Base-by-base conservation (phyloP, 1,284 basidiomycete species). In the Ganoderma resinaceum region DNA sequence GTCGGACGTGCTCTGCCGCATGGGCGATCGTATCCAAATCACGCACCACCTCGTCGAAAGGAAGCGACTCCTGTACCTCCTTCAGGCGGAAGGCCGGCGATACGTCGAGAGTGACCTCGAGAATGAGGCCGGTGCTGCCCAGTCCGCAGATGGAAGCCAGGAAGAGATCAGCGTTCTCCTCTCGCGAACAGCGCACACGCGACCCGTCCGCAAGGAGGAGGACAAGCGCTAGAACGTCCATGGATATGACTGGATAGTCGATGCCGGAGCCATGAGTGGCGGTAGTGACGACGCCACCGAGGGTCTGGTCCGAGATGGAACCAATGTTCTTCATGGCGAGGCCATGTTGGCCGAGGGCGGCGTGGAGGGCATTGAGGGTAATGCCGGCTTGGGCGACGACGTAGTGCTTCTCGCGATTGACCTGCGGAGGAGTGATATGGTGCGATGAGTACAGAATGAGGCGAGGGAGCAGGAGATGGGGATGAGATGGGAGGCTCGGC, bases 261-360 rank as follows among this genome's bases (percentile, higher is more conserved):
- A 94, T 85, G 40, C 98, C 97, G 2, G 94, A 92, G 62, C 97
- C 97, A 82, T 99, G 97, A 0, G 97, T 97, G 3, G 96, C 96
- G 55, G 98, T 99, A 12, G 96, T 93, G 76, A 99, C 87, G 72
- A 97, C 89, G 40, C 97, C 97, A n/a, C 89, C 97, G 71, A 99
- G 87, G 2, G 96, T 96, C 81, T 99, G 97, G 80, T 98, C 96
- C 49, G 95, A 97, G 78, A 99, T 99, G 52, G 96, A 97, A 52
- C 98, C 98, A 70, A 99, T 86, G 80, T 96, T 98, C 77, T 89
- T 90, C 87, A 99, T 91, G 57, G 96, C 96, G 29, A 98, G 87
- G 37, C 86, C 85, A 74, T 91, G 83, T n/a, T 83, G 79, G 43
- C 87, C 89, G 63, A 99, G 91, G 31, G 83, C 83, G 49, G 78